phyloP scores from a whole-genome alignment of 805 yeast species.

The Nadsonia fulvescens region DNA sequence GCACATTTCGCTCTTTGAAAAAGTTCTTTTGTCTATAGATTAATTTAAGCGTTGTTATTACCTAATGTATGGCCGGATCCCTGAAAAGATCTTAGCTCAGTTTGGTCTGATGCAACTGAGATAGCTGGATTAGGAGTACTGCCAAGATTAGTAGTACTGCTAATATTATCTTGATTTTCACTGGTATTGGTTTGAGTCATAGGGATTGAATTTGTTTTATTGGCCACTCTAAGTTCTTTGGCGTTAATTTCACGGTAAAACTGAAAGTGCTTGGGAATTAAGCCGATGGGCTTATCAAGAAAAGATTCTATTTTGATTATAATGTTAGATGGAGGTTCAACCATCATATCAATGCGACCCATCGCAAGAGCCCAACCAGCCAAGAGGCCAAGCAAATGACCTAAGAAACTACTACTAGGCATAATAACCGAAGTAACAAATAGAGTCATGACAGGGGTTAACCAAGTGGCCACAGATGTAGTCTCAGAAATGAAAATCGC shows the following conservation, averaged over 20 bases:
- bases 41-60: too few relatives aligned
- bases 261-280: constrained; percentile 27
- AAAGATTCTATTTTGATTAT: constrained; percentile 48
- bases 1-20: too few relatives aligned
- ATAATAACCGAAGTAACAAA: constrained; percentile 31
- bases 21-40: too few relatives aligned
- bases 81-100: too few relatives aligned
- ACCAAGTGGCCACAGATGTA: constrained; percentile 36
- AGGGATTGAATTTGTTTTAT: too few relatives aligned
- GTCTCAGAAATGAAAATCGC: constrained; percentile 7
- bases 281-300: constrained; percentile 29
- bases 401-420: constrained; percentile 55
- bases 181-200: too few relatives aligned
- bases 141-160: too few relatives aligned
- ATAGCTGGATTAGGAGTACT: too few relatives aligned
- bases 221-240: too few relatives aligned
- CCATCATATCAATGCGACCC: constrained; percentile 37
- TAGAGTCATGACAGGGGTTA: constrained; percentile 37
- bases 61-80: too few relatives aligned
- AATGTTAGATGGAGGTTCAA: constrained; percentile 38
- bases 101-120: too few relatives aligned
- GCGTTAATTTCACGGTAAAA: constrained; percentile 6
- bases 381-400: constrained; percentile 50
- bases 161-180: too few relatives aligned
- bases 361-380: constrained; percentile 42